Evolutionary conservation across 148 eudicot genomes (phyloP), one percentile per base, ranked within the genome.

Genomic region (Rhododendron ovatum): DNA sequence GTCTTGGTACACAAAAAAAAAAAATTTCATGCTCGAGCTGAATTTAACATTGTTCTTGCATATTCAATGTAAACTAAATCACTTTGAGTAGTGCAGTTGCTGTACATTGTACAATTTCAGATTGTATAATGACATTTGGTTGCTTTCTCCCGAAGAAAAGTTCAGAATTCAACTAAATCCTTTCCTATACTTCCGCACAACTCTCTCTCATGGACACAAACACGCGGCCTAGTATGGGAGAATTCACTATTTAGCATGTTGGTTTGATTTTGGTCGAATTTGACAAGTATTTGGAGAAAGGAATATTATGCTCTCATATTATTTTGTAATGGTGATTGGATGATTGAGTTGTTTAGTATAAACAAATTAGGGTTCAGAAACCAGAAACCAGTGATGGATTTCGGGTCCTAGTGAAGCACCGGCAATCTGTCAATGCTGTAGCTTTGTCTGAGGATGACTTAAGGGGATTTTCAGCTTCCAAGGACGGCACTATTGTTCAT

Each of bases 401-500:
- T 30, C 91, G 86, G 37, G 59, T 88, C 53, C 28, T 95, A 83
- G 92, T 91, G 82, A 98, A 95, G 88, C 96, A 98, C 86, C 87
- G 96, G 75, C 98, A 95, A 80, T 84, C 98, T 83, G 99, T 95
- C 69, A 95, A 95, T 78, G 91, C 95, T 86, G 94, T 98, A 37
- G 91, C 92, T 89, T 85, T 98, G 71, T 94, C 98, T 65, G 91
- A 92, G 80, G 98, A 98, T 88, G 99, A 94, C 74, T n/a, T 37
- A 17, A 91, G 89, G 85, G 99, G 98, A 39, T 95, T 95, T 89
- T 98, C 99, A 75, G 95, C 98, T 91, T 95, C 99, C 33, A 98
- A 98, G 88, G 98, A 95, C 89, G 99, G 99, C 43, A 87, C 83
- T 47, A 92, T 98, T 73, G 76, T 90, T 85, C 95, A 93, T 45